A percentile compares a stretch with the other conserved stretches of the same genome.
These are phyloP conservation scores for Aspergillus pseudoglaucus DNA, from an alignment of 2,329 filamentous ascomycete species.

Conservation along the genomic window DNA sequence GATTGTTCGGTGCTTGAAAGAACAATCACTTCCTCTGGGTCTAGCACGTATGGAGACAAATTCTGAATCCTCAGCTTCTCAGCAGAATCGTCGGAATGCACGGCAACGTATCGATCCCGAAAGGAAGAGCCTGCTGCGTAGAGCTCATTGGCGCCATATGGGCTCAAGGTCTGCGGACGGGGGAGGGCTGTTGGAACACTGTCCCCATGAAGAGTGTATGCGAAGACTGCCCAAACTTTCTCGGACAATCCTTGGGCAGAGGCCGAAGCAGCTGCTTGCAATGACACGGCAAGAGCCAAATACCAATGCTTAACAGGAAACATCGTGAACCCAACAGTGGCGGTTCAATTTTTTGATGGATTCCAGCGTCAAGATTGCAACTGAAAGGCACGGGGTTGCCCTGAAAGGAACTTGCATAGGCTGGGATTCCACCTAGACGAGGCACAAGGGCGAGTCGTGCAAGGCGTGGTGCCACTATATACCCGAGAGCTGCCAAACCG, in stretches of 20 bases:
- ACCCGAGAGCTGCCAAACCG: not conserved
- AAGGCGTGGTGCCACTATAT: not conserved
- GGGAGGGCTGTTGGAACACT: slow-evolving; percentile 42
- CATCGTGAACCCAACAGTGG: slow-evolving; percentile 7
- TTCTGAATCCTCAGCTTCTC: slow-evolving; percentile 36
- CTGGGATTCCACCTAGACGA: not conserved
- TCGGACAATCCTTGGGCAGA: slow-evolving; percentile 23
- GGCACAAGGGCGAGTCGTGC: not conserved
- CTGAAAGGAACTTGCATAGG: not conserved
- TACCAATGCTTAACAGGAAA: slow-evolving; percentile 3
- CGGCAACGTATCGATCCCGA: slow-evolving; percentile 47
- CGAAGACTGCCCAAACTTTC: slow-evolving; percentile 44
- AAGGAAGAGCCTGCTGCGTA: slow-evolving; percentile 46
- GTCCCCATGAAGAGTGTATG: slow-evolving; percentile 51
- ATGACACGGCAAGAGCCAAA: slow-evolving; percentile 8
- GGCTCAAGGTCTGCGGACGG: slow-evolving; percentile 39
- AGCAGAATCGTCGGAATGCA: slow-evolving; percentile 14
- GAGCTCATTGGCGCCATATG: slow-evolving; percentile 51
- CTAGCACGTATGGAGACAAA: slow-evolving; percentile 40
- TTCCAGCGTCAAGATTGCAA: not conserved
- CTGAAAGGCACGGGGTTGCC: not conserved
- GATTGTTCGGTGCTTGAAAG: slow-evolving; percentile 44
- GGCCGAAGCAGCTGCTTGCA: slow-evolving; percentile 12
- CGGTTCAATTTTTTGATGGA: not conserved
- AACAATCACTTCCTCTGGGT: slow-evolving; percentile 43